phyloP scores from a whole-genome alignment of 352 stramenopile species.

The Blastocystis hominis region DNA sequence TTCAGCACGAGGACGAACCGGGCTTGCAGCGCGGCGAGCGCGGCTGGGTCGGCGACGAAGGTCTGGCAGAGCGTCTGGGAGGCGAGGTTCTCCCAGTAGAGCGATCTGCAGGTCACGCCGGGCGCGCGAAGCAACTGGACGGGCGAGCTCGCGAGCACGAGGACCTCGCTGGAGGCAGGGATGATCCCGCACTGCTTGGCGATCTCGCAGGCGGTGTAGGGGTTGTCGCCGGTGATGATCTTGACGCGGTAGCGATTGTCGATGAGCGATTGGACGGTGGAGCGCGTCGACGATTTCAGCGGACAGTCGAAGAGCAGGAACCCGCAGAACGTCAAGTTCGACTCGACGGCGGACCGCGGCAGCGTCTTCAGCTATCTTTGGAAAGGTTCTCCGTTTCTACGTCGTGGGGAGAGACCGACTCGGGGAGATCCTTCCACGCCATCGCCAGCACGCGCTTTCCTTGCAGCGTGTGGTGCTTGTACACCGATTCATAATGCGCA shows the following conservation, averaged over 20 bases:
- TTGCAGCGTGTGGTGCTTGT: constrained; percentile 67
- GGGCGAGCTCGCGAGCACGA: constrained; percentile 64
- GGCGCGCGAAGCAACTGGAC: too few relatives aligned
- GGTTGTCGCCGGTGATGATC: constrained; percentile 96
- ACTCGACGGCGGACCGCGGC: constrained; percentile 78
- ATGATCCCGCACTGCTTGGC: constrained; percentile 86
- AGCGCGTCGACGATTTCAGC: constrained; percentile 82
- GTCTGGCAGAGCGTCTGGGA: background rate
- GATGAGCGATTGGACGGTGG: constrained; percentile 82
- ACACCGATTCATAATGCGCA: constrained; percentile 72
- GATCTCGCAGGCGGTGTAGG: constrained; percentile 89
- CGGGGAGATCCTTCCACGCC: constrained; percentile 79
- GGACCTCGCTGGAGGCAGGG: constrained; percentile 55
- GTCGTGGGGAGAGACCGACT: background rate
- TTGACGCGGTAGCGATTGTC: constrained; percentile 80
- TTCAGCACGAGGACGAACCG: constrained; percentile 12
- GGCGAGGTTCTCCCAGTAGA: constrained; percentile 70
- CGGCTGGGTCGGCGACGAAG: background rate
- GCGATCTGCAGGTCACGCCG: too few relatives aligned
- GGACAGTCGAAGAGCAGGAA: constrained; percentile 86
- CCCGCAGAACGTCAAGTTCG: constrained; percentile 82
- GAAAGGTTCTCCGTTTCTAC: background rate
- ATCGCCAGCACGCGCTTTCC: constrained; percentile 83
- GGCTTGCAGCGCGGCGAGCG: background rate
- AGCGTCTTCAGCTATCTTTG: constrained; percentile 62